Evolutionary conservation across 805 yeast species (phyloP).

Genomic region (Yamadazyma kitorensis): DNA sequence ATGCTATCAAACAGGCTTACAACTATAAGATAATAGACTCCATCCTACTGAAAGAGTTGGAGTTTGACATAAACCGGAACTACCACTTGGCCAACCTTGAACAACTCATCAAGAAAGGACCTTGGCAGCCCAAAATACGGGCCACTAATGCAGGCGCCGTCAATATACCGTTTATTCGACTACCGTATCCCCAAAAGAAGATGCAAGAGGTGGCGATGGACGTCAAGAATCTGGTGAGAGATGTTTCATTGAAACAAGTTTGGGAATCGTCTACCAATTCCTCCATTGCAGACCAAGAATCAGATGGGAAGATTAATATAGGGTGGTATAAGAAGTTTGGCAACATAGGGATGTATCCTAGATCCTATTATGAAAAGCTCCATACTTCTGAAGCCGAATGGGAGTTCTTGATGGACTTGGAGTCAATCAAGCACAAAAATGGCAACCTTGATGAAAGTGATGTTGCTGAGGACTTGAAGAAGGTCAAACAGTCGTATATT

Average conservation of each 20-base stretch:
- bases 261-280: constrained; percentile 22
- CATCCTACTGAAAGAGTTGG: constrained; percentile 32
- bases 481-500: too few species aligned
- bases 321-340: constrained; percentile 13
- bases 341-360: constrained; percentile 22
- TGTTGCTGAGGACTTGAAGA: too few species aligned
- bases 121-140: constrained; percentile 28
- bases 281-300: constrained; percentile 9
- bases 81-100: constrained; percentile 20
- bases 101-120: constrained; percentile 32
- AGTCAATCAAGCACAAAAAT: constrained; percentile 1
- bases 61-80: constrained; percentile 28
- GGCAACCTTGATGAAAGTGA: too few species aligned
- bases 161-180: constrained; percentile 24
- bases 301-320: constrained; percentile 31
- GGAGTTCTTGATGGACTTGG: constrained; percentile 26
- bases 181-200: constrained; percentile 20
- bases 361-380: constrained; percentile 22
- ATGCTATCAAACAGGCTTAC: constrained; percentile 25
- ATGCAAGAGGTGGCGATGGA: constrained; percentile 29
- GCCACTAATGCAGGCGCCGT: constrained; percentile 31
- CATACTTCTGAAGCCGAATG: constrained; percentile 32
- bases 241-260: constrained; percentile 20
- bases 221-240: constrained; percentile 26
- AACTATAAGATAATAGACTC: constrained; percentile 30